Base-by-base conservation (phyloP, 139 green algal genomes). In the Haematococcus lacustris region DNA sequence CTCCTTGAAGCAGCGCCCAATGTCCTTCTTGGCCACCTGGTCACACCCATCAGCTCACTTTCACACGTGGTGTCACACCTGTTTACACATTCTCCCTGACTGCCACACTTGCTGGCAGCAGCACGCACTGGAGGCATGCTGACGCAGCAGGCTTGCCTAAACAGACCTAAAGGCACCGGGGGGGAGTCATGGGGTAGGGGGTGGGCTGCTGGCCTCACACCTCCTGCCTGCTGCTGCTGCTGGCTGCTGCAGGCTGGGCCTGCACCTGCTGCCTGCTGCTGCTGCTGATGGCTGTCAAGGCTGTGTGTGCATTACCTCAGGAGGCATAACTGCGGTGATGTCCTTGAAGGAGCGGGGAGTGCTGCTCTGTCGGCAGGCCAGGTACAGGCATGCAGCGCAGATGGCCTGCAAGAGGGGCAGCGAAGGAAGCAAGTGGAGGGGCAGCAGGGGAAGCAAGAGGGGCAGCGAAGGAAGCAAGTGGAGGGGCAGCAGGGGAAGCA, bases 261-360 rank as follows among this genome's bases (percentile, higher is more conserved):
- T n/a, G n/a, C n/a, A n/a, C n/a, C n/a, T n/a, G n/a, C n/a, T n/a
- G n/a, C n/a, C n/a, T n/a, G n/a, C n/a, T n/a, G n/a, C n/a, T n/a
- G n/a, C n/a, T n/a, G n/a, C n/a, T n/a, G n/a, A n/a, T n/a, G n/a
- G n/a, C n/a, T n/a, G n/a, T n/a, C n/a, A 57, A 13, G 47, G 47
- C 47, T 57, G 47, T 57, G 47, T 28, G 13, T 57, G 13, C 47
- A 13, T 57, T 57, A 65, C 25, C 57, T 65, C 21, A 37, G 57
- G 21, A 33, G 86, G 81, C 61, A 91, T 80, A 30, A 88, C 80
- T 1, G 74, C 77, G 60, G 76, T 78, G 68, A 96, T 92, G 78
- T 97, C 93, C 71, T 95, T 96, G 80, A 98, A 98, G 0, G 91
- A 96, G 23, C 91, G 79, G 0, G 90, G 76, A 38, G 84, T 86